These are phyloP conservation scores for Helicocarpus griseus DNA, from an alignment of 2,329 filamentous ascomycete genomes.

Conservation along the genomic window DNA sequence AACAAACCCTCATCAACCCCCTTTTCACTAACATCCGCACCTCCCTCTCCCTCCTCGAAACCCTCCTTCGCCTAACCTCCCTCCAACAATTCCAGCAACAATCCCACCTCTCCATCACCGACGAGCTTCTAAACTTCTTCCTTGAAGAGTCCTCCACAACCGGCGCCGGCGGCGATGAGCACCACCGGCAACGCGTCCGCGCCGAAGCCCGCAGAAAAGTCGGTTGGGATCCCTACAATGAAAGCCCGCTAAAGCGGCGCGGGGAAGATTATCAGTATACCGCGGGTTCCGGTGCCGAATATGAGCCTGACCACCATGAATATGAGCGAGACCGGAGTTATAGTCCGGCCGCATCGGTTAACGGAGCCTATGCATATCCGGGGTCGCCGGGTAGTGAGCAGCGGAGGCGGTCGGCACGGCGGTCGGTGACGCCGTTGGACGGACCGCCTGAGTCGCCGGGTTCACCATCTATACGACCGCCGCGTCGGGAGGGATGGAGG, in stretches of 20 bases:
- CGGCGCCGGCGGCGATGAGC: conserved; percentile 53
- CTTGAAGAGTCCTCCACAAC: conserved; percentile 59
- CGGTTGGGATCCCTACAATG: conserved; percentile 63
- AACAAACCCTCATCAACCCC: conserved; percentile 37
- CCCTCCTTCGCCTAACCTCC: conserved; percentile 73
- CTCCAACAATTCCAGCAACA: conserved; percentile 87
- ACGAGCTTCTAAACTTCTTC: conserved; percentile 84
- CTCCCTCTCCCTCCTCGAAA: conserved; percentile 74
- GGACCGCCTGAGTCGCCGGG: conserved; percentile 6
- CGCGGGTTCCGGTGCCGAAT: conserved; percentile 14
- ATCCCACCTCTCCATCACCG: conserved; percentile 79
- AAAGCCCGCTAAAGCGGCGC: conserved; percentile 56
- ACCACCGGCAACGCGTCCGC: conserved; percentile 50
- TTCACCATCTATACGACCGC: conserved; percentile 15
- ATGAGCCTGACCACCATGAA: neutral
- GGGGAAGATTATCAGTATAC: conserved; percentile 56
- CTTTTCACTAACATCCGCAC: conserved; percentile 48
- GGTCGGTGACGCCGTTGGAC: neutral
- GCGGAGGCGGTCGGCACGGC: conserved; percentile 22
- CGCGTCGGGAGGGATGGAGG: conserved; percentile 12
- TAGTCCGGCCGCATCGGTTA: no score
- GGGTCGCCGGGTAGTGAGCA: conserved; percentile 21
- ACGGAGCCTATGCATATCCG: no score
- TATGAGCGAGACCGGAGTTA: no score
- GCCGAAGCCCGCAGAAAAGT: conserved; percentile 52